phyloP scores from a whole-genome alignment of 31 red algal genomes.

The Bonnemaisonia californica region DNA sequence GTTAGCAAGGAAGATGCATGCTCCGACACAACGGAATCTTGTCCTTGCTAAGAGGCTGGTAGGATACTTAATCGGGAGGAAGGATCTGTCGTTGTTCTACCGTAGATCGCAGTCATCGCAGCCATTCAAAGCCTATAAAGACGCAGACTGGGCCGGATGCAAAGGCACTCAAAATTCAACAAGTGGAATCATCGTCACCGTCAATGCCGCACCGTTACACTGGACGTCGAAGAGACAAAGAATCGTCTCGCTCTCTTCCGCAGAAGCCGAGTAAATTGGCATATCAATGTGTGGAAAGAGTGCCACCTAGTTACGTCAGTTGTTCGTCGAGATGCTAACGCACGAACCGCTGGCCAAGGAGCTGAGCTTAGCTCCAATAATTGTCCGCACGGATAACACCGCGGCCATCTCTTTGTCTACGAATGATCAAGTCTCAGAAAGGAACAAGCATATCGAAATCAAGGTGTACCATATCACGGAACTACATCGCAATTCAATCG shows the following conservation, averaged over 20 bases:
- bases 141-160: slow-evolving; percentile 17
- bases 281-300: slow-evolving; percentile 21
- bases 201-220: neutral
- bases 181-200: slow-evolving; percentile 1
- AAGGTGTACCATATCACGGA: slow-evolving; percentile 4
- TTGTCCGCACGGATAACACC: slow-evolving; percentile 12
- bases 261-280: slow-evolving; percentile 12
- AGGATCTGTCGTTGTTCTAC: neutral
- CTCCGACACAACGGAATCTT: neutral
- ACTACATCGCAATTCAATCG: neutral
- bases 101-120: no score
- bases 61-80: neutral
- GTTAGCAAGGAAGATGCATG: slow-evolving; percentile 4
- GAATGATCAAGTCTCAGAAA: slow-evolving; percentile 22
- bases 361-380: neutral
- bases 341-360: slow-evolving; percentile 10
- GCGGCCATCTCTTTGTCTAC: neutral
- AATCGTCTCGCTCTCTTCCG: slow-evolving; percentile 13
- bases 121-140: neutral
- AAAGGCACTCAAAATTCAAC: slow-evolving; percentile 7
- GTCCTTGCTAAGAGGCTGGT: neutral
- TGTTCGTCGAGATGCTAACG: slow-evolving; percentile 13
- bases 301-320: neutral
- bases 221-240: neutral
- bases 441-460: slow-evolving; percentile 12